Evolutionary conservation across 768 basidiomycete genomes (phyloP), one percentile per base, ranked within the genome.

Genomic region (Dioszegia crocea): DNA sequence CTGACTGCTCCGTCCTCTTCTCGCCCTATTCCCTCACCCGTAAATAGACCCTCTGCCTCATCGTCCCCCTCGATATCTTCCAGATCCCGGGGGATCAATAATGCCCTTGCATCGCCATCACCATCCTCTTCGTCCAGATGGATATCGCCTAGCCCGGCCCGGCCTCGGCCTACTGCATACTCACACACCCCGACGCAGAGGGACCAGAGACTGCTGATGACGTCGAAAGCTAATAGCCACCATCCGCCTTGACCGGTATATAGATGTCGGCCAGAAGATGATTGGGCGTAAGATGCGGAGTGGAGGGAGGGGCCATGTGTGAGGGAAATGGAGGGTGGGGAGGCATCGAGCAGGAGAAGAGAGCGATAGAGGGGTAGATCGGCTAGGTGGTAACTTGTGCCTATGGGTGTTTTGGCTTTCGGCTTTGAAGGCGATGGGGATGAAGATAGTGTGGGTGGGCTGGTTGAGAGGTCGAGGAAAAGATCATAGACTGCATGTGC

Each of bases 141-240:
- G n/a, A 65, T 31, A 11, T 56, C 62, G 2, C 64, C 70, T 3
- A 39, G 40, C n/a, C 40, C 49, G 14, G 59, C 58, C 8, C 46
- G n/a, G 6, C 65, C 68, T 5, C 65, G 38, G 11, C 73, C 75
- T 1, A 71, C 53, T 1, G 75, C 73, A 48, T 66, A 71, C 44
- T 68, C 68, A 48, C 75, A 76, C 3, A 76, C 63, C 11, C 75
- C 75, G 38, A 67, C 64, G 56, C 75, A 76, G 16, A 76, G 40
- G 16, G 64, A 59, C 59, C 68, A 76, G 11, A 71, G 59, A 16
- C 56, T 41, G 33, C 59, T 58, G 27, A 70, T 53, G 3, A 73
- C 39, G 40, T 68, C 69, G 26, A 66, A 67, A 30, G 67, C 68
- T 17, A 69, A 19, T 19, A 72, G 50, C 71, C 71, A 72, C 62